Conservation (phyloP, 257 asterid genomes). For the Dorcoceras hygrometricum region DNA sequence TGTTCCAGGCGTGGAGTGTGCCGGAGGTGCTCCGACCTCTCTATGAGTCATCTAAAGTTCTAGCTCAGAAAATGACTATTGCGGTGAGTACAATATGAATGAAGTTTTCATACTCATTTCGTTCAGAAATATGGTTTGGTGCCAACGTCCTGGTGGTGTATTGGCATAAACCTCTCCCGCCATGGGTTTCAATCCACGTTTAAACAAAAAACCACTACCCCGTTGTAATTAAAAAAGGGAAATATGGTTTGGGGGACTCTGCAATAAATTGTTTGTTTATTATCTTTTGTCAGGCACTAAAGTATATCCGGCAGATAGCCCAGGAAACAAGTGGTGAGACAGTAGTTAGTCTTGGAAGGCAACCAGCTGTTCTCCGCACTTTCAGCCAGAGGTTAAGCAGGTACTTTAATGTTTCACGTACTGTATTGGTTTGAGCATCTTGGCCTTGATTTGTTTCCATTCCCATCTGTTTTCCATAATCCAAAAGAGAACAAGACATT, state of each 20-base stretch:
- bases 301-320: slow-evolving; percentile 83
- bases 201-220: background rate
- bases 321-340: slow-evolving; percentile 95
- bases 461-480: background rate
- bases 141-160: background rate
- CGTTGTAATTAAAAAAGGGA: background rate
- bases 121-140: background rate
- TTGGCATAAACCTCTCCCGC: background rate
- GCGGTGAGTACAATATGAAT: slow-evolving; percentile 52
- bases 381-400: slow-evolving; percentile 96
- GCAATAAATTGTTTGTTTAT: background rate
- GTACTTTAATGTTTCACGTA: slow-evolving; percentile 28
- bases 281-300: background rate
- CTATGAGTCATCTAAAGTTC: slow-evolving; percentile 81
- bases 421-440: background rate
- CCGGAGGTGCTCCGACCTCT: slow-evolving; percentile 98
- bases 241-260: background rate
- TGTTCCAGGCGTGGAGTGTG: slow-evolving; percentile 83
- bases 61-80: slow-evolving; percentile 86
- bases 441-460: background rate
- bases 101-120: background rate
- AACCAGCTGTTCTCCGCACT: slow-evolving; percentile 91
- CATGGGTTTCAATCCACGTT: background rate
- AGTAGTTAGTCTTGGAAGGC: slow-evolving; percentile 80
- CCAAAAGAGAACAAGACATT: background rate